These are phyloP conservation scores for Amanita pallidorosea DNA, from an alignment of 768 basidiomycete species.

Conservation along the genomic window DNA sequence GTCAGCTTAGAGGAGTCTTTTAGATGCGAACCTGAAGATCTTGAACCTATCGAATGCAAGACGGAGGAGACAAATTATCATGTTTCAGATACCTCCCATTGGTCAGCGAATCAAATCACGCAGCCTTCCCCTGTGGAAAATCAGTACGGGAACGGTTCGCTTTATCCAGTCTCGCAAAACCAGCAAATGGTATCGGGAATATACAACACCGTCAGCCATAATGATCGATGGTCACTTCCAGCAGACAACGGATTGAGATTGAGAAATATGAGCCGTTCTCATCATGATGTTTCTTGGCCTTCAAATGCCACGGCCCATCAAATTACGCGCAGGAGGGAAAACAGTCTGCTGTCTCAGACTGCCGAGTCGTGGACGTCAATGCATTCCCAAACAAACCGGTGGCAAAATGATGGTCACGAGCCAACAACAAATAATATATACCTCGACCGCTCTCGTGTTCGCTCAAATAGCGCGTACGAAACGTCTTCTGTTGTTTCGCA, in stretches of 20 bases:
- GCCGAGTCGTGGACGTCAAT: slow-evolving; percentile 26
- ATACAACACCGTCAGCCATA: slow-evolving; percentile 16
- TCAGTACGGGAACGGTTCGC: slow-evolving; percentile 20
- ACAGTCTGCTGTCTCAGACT: slow-evolving; percentile 13
- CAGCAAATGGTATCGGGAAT: slow-evolving; percentile 13
- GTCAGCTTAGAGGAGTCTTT: slow-evolving; percentile 7
- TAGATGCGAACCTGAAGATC: slow-evolving; percentile 34
- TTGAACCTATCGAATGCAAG: slow-evolving; percentile 35
- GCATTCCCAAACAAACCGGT: slow-evolving; percentile 25
- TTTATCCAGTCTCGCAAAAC: slow-evolving; percentile 19
- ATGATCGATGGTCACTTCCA: slow-evolving; percentile 21
- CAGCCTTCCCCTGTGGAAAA: slow-evolving; percentile 25
- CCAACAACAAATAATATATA: slow-evolving; percentile 16
- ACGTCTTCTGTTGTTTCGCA: slow-evolving; percentile 11
- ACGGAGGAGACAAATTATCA: slow-evolving; percentile 35
- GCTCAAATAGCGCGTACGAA: slow-evolving; percentile 28
- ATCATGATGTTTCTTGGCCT: slow-evolving; percentile 13
- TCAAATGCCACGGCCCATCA: slow-evolving; percentile 11
- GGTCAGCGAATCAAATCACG: slow-evolving; percentile 20
- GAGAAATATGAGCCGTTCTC: slow-evolving; percentile 6
- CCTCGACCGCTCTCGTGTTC: slow-evolving; percentile 24
- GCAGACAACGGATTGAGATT: slow-evolving; percentile 18
- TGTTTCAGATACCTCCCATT: slow-evolving; percentile 26
- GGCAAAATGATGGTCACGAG: slow-evolving; percentile 26
- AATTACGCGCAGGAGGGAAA: slow-evolving; percentile 21